Conservation (phyloP, 1,139 yeast genomes). For the Taiozyma sp. region DNA sequence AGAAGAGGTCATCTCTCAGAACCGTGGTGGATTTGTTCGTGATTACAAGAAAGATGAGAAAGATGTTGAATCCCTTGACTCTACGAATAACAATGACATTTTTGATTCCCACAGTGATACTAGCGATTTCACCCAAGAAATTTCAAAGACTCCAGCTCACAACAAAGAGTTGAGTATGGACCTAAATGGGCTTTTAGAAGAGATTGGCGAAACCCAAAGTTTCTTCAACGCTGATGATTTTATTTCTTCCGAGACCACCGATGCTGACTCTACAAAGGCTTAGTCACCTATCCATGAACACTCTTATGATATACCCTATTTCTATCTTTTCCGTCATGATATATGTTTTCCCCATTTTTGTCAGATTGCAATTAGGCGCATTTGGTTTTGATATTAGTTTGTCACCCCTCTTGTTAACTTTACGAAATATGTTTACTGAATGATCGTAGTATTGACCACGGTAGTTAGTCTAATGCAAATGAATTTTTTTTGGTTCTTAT, state of each 20-base stretch:
- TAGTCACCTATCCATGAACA: neutral
- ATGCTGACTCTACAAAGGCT: neutral
- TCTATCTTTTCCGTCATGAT: neutral
- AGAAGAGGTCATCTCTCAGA: conserved; percentile 3
- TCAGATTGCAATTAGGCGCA: neutral
- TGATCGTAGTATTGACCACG: neutral
- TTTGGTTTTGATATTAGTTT: neutral
- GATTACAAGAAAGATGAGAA: conserved; percentile 6
- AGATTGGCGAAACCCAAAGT: conserved; percentile 15
- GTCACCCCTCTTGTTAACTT: neutral
- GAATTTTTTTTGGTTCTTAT: neutral
- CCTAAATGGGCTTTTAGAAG: conserved; percentile 19
- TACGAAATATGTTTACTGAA: neutral
- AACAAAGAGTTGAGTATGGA: conserved; percentile 7
- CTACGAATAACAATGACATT: neutral
- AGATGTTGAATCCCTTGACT: neutral
- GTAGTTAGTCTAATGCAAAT: neutral
- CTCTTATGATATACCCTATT: neutral
- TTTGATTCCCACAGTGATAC: conserved; percentile 8
- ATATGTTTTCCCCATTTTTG: neutral
- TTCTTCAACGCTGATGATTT: conserved; percentile 1
- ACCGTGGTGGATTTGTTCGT: conserved; percentile 16
- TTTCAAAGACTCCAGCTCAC: conserved; percentile 4
- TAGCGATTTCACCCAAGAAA: conserved; percentile 15
- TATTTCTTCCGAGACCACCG: neutral